A percentile compares a stretch with the other conserved stretches of the same genome.
Evolutionary conservation across 331 rosid genomes (phyloP).

Genomic region (Pyrus hybrid): DNA sequence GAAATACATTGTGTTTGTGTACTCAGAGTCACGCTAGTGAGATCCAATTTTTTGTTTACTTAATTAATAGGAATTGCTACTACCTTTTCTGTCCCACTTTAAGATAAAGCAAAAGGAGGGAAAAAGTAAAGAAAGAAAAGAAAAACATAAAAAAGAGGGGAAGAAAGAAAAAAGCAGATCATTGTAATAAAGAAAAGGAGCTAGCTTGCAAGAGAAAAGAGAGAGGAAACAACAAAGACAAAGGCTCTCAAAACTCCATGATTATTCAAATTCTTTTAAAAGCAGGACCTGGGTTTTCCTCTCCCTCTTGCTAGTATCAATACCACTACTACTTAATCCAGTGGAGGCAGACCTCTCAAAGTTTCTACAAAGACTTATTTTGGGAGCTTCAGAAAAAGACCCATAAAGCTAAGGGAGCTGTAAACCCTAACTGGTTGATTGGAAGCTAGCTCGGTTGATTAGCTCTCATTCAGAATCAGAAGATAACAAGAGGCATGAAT

Average conservation of each 20-base stretch:
- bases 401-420: not conserved
- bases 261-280: constrained; percentile 64
- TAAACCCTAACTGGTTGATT: not conserved
- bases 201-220: not conserved
- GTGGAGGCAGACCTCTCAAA: constrained; percentile 44
- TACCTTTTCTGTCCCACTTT: constrained; percentile 81
- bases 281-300: constrained; percentile 24
- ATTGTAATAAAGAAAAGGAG: constrained; percentile 38
- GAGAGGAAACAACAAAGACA: constrained; percentile 33
- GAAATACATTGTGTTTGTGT: constrained; percentile 15
- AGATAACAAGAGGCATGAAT: constrained; percentile 46
- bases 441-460: not conserved
- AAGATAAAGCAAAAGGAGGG: constrained; percentile 80
- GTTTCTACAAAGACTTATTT: constrained; percentile 37
- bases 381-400: constrained; percentile 28
- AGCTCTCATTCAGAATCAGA: not conserved
- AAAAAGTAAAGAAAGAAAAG: constrained; percentile 26
- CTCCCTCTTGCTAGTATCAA: not conserved
- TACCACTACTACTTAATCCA: constrained; percentile 42
- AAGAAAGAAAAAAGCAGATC: constrained; percentile 23
- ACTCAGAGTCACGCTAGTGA: constrained; percentile 25
- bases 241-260: constrained; percentile 63
- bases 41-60: constrained; percentile 26
- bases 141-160: constrained; percentile 11
- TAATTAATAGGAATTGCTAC: constrained; percentile 52